phyloP scores from a whole-genome alignment of 306 rosid genomes.

The Ziziphus jujuba region DNA sequence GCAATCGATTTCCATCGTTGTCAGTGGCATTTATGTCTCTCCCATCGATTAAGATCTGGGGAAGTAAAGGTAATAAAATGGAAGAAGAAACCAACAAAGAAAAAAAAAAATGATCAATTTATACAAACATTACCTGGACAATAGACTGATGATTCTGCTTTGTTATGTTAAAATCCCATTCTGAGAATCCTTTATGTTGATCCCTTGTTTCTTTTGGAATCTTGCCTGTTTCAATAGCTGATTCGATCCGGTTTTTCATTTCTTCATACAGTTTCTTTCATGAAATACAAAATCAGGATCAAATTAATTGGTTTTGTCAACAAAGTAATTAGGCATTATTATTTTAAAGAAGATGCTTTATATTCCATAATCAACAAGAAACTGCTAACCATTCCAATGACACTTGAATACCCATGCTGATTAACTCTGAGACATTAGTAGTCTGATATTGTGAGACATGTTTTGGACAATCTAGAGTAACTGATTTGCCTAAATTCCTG shows the following conservation, averaged over 20 bases:
- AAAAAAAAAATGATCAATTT: neutral
- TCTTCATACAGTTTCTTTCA: slow-evolving; percentile 62
- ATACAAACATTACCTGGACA: slow-evolving; percentile 44
- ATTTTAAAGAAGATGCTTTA: too few relatives aligned
- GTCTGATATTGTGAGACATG: too few relatives aligned
- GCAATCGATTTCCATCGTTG: slow-evolving; percentile 44
- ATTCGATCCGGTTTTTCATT: slow-evolving; percentile 56
- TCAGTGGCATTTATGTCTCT: slow-evolving; percentile 43
- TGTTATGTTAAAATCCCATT: slow-evolving; percentile 51
- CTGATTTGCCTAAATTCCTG: too few relatives aligned
- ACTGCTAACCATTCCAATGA: too few relatives aligned
- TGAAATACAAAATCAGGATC: neutral
- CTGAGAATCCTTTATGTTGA: slow-evolving; percentile 46
- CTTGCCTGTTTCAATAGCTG: slow-evolving; percentile 30
- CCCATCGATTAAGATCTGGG: slow-evolving; percentile 57
- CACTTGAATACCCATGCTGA: too few relatives aligned
- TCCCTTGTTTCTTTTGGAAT: slow-evolving; percentile 40
- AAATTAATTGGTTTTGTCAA: neutral
- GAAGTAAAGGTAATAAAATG: neutral
- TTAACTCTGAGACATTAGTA: too few relatives aligned
- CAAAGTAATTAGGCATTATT: too few relatives aligned
- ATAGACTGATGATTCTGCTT: slow-evolving; percentile 65
- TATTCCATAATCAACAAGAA: too few relatives aligned
- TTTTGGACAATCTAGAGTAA: too few relatives aligned
- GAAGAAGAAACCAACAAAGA: neutral